A percentile compares a stretch with the other conserved stretches of the same genome.
These are phyloP conservation scores for Botrytis aclada DNA, from an alignment of 2,329 filamentous ascomycete species.

Conservation along the genomic window DNA sequence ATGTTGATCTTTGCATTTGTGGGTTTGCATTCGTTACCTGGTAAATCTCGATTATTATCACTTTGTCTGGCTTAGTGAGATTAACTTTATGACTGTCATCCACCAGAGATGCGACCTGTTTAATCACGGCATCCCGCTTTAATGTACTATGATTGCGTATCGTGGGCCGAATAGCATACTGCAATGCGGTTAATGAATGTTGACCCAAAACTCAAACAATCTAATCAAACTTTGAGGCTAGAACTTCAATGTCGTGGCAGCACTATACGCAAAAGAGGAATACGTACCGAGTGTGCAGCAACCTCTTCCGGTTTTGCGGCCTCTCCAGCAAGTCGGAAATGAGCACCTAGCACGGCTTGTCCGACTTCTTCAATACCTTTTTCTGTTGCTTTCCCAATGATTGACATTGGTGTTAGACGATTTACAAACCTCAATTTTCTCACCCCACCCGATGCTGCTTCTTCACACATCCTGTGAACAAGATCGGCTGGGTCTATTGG, in stretches of 20 bases:
- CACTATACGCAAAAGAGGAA: conserved; percentile 9
- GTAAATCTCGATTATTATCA: conserved; percentile 77
- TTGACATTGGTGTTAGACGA: conserved; percentile 53
- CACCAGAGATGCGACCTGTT: conserved; percentile 52
- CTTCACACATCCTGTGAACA: conserved; percentile 53
- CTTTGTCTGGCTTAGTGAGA: conserved; percentile 71
- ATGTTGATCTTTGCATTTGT: conserved; percentile 17
- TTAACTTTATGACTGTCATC: conserved; percentile 70
- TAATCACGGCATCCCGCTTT: conserved; percentile 67
- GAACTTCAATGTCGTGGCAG: conserved; percentile 13
- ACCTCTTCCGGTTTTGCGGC: conserved; percentile 25
- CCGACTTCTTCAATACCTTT: conserved; percentile 65
- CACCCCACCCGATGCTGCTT: conserved; percentile 46
- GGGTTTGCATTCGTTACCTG: conserved; percentile 52
- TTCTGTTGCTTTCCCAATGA: conserved; percentile 63
- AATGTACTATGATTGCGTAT: conserved; percentile 70
- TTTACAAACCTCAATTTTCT: conserved; percentile 58
- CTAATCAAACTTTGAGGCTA: conserved; percentile 2
- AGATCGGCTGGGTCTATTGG: conserved; percentile 57
- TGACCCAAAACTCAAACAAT: conserved; percentile 6
- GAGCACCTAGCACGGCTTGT: conserved; percentile 56
- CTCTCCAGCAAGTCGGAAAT: conserved; percentile 51
- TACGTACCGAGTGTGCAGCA: conserved; percentile 23
- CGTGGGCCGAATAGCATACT: conserved; percentile 84
- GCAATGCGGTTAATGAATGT: conserved; percentile 15